phyloP scores from a whole-genome alignment of 805 yeast genomes.

The Zygotorulaspora florentina region DNA sequence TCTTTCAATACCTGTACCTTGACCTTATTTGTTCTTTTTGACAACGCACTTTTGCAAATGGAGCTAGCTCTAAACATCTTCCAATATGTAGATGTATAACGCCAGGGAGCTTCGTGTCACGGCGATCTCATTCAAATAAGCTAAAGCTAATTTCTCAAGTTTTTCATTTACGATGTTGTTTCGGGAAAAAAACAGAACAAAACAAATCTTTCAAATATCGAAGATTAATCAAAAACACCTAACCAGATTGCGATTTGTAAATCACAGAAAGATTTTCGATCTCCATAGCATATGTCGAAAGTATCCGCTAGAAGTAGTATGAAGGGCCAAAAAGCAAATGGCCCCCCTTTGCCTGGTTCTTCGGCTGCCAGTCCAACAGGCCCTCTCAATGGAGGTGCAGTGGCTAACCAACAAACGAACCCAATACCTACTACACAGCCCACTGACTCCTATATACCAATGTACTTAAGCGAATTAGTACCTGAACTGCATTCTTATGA shows the following conservation, averaged over 20 bases:
- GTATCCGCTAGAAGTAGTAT: constrained; percentile 2
- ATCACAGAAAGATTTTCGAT: no score
- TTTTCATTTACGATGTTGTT: background rate
- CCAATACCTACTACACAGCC: constrained; percentile 39
- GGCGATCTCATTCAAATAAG: background rate
- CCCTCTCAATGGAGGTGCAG: constrained; percentile 3
- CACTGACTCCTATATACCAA: constrained; percentile 50
- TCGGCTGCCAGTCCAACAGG: constrained; percentile 5
- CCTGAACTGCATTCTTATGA: constrained; percentile 74
- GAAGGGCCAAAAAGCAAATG: constrained; percentile 5
- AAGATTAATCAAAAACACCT: background rate
- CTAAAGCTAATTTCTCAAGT: background rate
- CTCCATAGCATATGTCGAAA: background rate
- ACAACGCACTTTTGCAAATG: constrained; percentile 44
- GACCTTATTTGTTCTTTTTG: constrained; percentile 52
- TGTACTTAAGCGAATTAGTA: constrained; percentile 42
- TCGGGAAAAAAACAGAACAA: background rate
- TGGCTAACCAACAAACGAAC: constrained; percentile 23
- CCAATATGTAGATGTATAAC: background rate
- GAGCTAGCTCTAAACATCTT: constrained; percentile 30
- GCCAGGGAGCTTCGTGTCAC: background rate
- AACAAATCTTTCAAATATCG: constrained; percentile 4
- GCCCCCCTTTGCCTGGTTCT: constrained; percentile 1
- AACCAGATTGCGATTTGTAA: no score
- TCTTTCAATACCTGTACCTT: constrained; percentile 73